Percentiles rank a stretch among this genome's conserved stretches.
Evolutionary conservation across 495 filamentous ascomycete species (phyloP).

Genomic region (Penicillium diatomitis): DNA sequence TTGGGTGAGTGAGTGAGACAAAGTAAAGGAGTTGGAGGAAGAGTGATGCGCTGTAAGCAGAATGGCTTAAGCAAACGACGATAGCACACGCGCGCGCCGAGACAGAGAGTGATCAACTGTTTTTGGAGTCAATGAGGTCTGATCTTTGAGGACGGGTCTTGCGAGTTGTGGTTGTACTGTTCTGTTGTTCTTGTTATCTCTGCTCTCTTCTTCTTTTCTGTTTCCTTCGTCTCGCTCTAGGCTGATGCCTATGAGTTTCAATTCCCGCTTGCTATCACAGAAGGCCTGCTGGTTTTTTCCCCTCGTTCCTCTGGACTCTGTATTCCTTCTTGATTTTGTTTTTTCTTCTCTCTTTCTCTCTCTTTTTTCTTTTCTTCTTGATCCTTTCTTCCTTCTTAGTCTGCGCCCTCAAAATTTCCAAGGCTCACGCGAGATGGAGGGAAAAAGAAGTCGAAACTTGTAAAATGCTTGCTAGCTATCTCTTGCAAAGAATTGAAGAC

Average conservation of each 20-base stretch:
- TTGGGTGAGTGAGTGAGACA: neutral
- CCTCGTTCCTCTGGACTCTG: conserved; percentile 4
- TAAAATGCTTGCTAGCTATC: conserved; percentile 46
- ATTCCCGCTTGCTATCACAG: no score
- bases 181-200: neutral
- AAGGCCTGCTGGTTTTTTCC: neutral
- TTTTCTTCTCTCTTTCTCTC: conserved; percentile 10
- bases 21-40: neutral
- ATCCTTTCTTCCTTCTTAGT: conserved; percentile 15
- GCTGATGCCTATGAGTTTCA: neutral
- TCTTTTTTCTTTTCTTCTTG: conserved; percentile 14
- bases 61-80: neutral
- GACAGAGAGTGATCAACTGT: no score
- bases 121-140: no score
- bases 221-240: neutral
- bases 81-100: no score
- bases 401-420: conserved; percentile 20
- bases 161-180: no score
- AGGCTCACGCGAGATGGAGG: conserved; percentile 26
- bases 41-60: neutral
- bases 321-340: conserved; percentile 12
- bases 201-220: neutral
- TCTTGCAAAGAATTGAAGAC: conserved; percentile 30
- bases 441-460: conserved; percentile 34
- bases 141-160: no score